Evolutionary conservation across 1,139 yeast genomes (phyloP).

Genomic region (Zygoascus hellenicus): DNA sequence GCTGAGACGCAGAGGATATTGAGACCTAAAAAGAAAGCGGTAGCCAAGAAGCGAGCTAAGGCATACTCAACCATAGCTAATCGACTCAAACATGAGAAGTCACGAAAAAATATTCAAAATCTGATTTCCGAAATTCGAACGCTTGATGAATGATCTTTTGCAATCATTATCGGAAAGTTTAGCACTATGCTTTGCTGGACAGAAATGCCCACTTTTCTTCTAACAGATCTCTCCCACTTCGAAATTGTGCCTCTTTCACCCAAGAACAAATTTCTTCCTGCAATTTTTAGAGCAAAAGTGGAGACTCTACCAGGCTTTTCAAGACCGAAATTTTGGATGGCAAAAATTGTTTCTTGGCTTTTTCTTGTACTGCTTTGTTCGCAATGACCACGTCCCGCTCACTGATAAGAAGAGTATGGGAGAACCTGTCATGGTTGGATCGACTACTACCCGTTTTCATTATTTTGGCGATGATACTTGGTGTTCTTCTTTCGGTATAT

Average conservation of each 20-base stretch:
- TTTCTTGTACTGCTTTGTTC: too few species aligned
- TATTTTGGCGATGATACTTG: conserved; percentile 5
- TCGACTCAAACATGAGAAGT: not conserved
- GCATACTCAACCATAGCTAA: not conserved
- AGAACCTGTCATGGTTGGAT: conserved; percentile 4
- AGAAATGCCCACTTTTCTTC: too few species aligned
- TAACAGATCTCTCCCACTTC: too few species aligned
- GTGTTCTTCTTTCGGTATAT: conserved; percentile 3
- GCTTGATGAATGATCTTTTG: not conserved
- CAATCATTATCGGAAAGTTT: too few species aligned
- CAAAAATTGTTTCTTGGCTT: too few species aligned
- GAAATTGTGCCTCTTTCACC: too few species aligned
- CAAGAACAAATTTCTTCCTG: too few species aligned
- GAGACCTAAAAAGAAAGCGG: not conserved
- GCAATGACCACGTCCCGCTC: not conserved
- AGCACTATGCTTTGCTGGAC: too few species aligned
- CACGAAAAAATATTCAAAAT: not conserved
- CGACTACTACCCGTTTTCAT: conserved; percentile 3
- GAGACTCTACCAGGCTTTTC: too few species aligned
- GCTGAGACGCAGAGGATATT: not conserved
- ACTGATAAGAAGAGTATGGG: not conserved
- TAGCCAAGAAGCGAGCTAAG: not conserved
- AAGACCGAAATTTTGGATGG: too few species aligned
- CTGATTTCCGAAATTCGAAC: not conserved
- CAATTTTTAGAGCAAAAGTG: too few species aligned